Conservation (phyloP, 345 rosid species). For the Erysimum cheiranthoides region DNA sequence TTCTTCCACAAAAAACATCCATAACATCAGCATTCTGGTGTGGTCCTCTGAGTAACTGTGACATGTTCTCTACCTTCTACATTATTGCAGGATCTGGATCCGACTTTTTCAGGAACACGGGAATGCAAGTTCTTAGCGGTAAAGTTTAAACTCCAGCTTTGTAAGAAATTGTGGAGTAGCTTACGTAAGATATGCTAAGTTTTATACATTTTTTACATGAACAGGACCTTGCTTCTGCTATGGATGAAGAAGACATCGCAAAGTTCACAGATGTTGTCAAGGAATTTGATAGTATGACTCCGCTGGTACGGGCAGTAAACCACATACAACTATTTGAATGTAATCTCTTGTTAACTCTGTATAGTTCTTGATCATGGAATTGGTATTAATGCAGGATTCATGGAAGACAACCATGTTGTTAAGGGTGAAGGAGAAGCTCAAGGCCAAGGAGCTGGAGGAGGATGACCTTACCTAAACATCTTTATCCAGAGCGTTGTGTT, state of each 20-base stretch:
- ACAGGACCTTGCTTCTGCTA: slow-evolving; percentile 82
- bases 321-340: background rate
- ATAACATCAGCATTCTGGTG: slow-evolving; percentile 13
- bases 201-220: background rate
- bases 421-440: slow-evolving; percentile 98
- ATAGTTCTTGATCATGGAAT: slow-evolving; percentile 21
- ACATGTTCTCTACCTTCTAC: slow-evolving; percentile 29
- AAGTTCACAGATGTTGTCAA: slow-evolving; percentile 89
- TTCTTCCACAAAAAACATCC: slow-evolving; percentile 19
- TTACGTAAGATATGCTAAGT: slow-evolving; percentile 4
- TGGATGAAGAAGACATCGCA: slow-evolving; percentile 94
- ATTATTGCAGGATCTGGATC: slow-evolving; percentile 83
- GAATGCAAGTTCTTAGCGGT: slow-evolving; percentile 80
- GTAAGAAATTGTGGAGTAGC: slow-evolving; percentile 7
- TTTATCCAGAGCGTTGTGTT: slow-evolving; percentile 24
- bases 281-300: slow-evolving; percentile 99
- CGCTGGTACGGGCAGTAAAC: slow-evolving; percentile 61
- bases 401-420: slow-evolving; percentile 96
- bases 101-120: slow-evolving; percentile 93
- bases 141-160: slow-evolving; percentile 12
- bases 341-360: background rate
- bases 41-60: slow-evolving; percentile 13
- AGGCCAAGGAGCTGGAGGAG: slow-evolving; percentile 93
- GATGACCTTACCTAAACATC: slow-evolving; percentile 86
- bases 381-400: slow-evolving; percentile 62